Conservation (phyloP, 108 stramenopile genomes). For the Cyclotella cryptica region DNA sequence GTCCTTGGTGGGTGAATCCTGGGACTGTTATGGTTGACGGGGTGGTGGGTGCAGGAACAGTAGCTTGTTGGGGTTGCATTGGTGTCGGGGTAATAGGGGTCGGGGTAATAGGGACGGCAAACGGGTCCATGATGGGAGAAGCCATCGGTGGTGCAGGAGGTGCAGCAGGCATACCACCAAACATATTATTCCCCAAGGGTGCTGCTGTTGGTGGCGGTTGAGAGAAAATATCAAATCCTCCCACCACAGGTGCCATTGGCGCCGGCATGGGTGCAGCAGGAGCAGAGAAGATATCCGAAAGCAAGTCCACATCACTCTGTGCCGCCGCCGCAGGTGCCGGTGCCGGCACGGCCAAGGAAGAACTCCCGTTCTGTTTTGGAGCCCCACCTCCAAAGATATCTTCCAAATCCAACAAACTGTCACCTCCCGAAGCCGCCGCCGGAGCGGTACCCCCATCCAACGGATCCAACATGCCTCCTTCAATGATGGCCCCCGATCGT, state of each 20-base stretch:
- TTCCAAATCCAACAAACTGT: conserved; percentile 82
- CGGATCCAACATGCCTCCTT: conserved; percentile 41
- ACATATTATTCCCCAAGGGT: conserved; percentile 57
- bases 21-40: conserved; percentile 63
- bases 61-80: conserved; percentile 41
- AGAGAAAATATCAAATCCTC: conserved; percentile 58
- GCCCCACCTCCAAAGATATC: conserved; percentile 92
- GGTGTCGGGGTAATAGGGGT: conserved; percentile 36
- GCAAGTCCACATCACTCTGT: conserved; percentile 86
- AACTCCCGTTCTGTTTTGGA: conserved; percentile 56
- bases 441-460: conserved; percentile 39
- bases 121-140: conserved; percentile 55
- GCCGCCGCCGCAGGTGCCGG: conserved; percentile 36
- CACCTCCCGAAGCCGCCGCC: conserved; percentile 59
- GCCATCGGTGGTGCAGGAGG: conserved; percentile 30
- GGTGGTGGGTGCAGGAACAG: conserved; percentile 27
- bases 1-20: conserved; percentile 75
- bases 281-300: conserved; percentile 90
- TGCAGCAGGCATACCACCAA: conserved; percentile 52
- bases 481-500: conserved; percentile 42
- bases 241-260: conserved; percentile 40
- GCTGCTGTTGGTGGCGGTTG: conserved; percentile 51
- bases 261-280: conserved; percentile 58
- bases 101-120: conserved; percentile 57
- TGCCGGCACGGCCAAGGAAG: conserved; percentile 33